Percentiles rank a stretch among this genome's conserved stretches.
Conservation (phyloP, 2,329 filamentous ascomycete genomes). For the Talaromyces sp. region DNA sequence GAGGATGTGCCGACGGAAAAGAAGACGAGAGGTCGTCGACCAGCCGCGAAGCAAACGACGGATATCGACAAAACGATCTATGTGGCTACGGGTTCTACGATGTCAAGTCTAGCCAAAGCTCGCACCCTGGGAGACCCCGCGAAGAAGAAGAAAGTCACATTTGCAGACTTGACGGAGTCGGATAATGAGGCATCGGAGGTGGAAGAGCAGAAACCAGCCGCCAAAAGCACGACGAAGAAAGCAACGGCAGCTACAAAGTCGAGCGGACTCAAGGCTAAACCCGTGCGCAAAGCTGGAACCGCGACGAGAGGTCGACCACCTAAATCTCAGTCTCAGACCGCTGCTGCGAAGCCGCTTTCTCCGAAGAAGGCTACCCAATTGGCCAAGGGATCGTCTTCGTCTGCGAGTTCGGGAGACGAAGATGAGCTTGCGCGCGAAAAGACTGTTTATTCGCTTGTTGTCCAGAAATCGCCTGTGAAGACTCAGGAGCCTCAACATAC, state of each 20-base stretch:
- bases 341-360: conserved; percentile 41
- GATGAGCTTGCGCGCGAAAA: conserved; percentile 44
- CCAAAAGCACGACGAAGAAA: conserved; percentile 27
- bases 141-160: conserved; percentile 48
- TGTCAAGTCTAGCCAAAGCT: conserved; percentile 30
- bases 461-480: conserved; percentile 37
- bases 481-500: conserved; percentile 24
- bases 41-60: conserved; percentile 20
- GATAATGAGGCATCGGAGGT: conserved; percentile 40
- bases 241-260: conserved; percentile 28
- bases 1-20: conserved; percentile 18
- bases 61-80: conserved; percentile 26
- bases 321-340: conserved; percentile 29
- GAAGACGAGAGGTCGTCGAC: conserved; percentile 31
- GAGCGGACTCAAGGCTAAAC: conserved; percentile 45
- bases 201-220: conserved; percentile 10
- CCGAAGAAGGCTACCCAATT: conserved; percentile 52
- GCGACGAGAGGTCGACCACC: conserved; percentile 34
- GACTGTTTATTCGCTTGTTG: conserved; percentile 29
- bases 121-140: conserved; percentile 31
- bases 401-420: conserved; percentile 42
- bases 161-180: conserved; percentile 43
- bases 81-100: conserved; percentile 28
- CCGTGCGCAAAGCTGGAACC: conserved; percentile 43
- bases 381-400: conserved; percentile 38